These are phyloP conservation scores for Schwanniomyces polymorphus DNA, from an alignment of 805 yeast genomes.

Conservation along the genomic window DNA sequence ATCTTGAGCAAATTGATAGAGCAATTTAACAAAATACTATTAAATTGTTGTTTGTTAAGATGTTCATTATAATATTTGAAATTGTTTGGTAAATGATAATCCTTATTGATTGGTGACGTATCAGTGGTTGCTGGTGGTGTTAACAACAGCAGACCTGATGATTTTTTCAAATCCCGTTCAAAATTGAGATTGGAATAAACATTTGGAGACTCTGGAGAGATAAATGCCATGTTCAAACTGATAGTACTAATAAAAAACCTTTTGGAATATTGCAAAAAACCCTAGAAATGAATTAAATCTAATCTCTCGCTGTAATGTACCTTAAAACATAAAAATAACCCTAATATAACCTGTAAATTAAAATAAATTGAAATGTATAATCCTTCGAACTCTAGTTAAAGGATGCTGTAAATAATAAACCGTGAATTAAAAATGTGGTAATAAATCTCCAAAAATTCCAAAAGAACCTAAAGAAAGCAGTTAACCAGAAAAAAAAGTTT, in stretches of 20 bases:
- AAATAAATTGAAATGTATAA: not conserved
- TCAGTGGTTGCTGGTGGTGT: conserved; percentile 4
- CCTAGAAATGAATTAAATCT: not conserved
- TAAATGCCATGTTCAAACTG: conserved; percentile 1
- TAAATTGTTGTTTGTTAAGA: conserved; percentile 41
- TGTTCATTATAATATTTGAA: conserved; percentile 39
- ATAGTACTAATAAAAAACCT: not conserved
- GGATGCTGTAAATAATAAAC: not conserved
- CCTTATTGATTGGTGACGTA: conserved; percentile 1
- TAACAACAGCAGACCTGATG: not conserved
- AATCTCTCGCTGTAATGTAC: not conserved
- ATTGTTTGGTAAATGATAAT: conserved; percentile 28
- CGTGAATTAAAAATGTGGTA: not conserved
- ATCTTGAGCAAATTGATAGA: conserved; percentile 35
- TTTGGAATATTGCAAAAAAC: not conserved
- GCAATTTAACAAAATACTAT: conserved; percentile 37
- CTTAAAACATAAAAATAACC: not conserved
- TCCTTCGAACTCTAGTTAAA: not conserved
- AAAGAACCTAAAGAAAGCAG: not conserved
- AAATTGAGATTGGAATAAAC: not conserved
- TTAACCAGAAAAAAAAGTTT: not conserved
- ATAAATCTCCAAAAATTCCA: not conserved
- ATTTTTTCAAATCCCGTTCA: not conserved
- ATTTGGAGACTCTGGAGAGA: conserved; percentile 1
- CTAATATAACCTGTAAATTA: not conserved